Evolutionary conservation across 257 asterid species (phyloP).

Genomic region (Thymus quinquecostatus): DNA sequence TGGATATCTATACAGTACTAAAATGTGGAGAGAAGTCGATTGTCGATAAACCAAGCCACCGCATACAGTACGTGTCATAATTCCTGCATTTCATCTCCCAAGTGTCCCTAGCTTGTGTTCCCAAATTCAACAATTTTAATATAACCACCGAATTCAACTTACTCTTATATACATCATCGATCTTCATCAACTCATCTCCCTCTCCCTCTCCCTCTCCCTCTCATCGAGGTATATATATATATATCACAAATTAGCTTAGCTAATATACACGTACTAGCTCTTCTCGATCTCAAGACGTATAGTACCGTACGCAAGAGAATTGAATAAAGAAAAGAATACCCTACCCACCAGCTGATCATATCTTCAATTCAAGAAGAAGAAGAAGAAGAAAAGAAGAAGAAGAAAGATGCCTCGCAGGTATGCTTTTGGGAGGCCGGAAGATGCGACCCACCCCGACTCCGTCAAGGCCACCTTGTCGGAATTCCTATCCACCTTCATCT

Average conservation of each 20-base stretch:
- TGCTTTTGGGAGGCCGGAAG: constrained; percentile 81
- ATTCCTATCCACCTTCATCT: constrained; percentile 81
- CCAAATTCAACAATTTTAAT: background rate
- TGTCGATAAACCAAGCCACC: constrained; percentile 31
- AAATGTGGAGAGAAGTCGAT: no score
- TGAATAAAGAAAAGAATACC: no score
- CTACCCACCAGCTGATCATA: no score
- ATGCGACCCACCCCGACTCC: constrained; percentile 94
- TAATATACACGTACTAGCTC: no score
- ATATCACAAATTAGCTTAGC: background rate
- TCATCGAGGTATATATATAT: no score
- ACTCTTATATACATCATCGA: no score
- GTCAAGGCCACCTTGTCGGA: constrained; percentile 81
- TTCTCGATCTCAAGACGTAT: no score
- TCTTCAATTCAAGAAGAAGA: no score
- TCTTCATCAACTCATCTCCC: no score
- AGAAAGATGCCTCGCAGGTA: constrained; percentile 62
- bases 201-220: no score
- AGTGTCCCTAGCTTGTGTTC: constrained; percentile 52
- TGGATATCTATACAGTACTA: no score
- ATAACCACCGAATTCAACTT: background rate
- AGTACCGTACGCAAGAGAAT: no score
- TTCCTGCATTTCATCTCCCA: constrained; percentile 70
- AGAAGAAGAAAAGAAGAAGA: background rate
- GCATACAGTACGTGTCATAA: constrained; percentile 68